Evolutionary conservation across 345 rosid species (phyloP), one percentile per base, ranked within the genome.

Genomic region (Eucalyptus urophylla): DNA sequence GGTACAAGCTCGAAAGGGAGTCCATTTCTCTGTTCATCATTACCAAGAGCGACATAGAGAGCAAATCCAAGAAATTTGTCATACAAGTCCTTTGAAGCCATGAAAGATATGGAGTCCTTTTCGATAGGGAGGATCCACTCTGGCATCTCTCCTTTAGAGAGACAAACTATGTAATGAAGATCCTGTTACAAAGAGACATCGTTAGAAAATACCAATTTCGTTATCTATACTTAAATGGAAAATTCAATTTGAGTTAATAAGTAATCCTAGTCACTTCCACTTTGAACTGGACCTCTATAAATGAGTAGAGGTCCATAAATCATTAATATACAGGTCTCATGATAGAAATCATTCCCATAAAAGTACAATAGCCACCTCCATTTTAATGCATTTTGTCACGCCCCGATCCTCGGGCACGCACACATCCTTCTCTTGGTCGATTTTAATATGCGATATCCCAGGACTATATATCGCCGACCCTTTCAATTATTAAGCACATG

Each of bases 111-210:
- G 37, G 6, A 65, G 2, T 7, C 40, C 16, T 65, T 1, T n/a
- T 65, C 33, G n/a, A 29, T 7, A 14, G 72, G 72, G 8, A 14
- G 9, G 5, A 65, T 1, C 72, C 72, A 65, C 37, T 65, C 10
- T 7, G 72, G 72, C 72, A 65, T 65, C 72, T 29, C 72, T 29
- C 10, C 72, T 29, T 15, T 9, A n/a, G 72, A 5, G 19, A 65
- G 19, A 1, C 3, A 13, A 65, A 6, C 0, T 1, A 17, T 1
- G 14, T 2, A 2, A 8, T 6, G 8, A 14, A 29, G 7, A 10
- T 10, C 0, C 33, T 65, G 33, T 13, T 13, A 65, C 0, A 54
- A 65, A n/a, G 19, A 65, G 1, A 65, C 1, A n/a, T 4, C 19
- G 3, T n/a, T 65, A 65, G 37, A n/a, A 65, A 7, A 5, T 65